A percentile compares a stretch with the other conserved stretches of the same genome.
phyloP scores from a whole-genome alignment of 305 asterid species.

The Fraxinus xanthoxyloides region DNA sequence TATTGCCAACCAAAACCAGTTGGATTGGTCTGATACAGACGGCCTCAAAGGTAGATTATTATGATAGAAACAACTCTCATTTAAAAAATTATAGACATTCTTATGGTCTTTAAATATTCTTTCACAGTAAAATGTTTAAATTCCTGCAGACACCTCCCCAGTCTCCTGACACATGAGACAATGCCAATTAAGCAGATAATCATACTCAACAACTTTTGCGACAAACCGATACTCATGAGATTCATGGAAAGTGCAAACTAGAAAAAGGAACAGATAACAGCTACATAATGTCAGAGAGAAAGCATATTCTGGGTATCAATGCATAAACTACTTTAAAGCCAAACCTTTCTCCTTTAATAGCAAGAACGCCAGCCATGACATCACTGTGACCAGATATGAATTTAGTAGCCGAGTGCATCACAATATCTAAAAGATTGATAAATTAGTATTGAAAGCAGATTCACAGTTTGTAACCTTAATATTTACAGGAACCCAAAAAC shows the following conservation, averaged over 20 bases:
- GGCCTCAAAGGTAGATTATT: neutral
- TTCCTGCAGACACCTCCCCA: neutral
- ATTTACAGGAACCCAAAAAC: neutral
- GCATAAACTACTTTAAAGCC: neutral
- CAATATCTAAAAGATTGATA: constrained; percentile 60
- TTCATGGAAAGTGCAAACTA: neutral
- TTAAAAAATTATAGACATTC: neutral
- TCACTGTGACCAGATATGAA: constrained; percentile 92
- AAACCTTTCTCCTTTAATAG: constrained; percentile 79
- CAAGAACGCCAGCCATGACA: constrained; percentile 81
- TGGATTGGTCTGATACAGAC: neutral
- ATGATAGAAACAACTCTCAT: neutral
- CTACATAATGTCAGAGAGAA: neutral
- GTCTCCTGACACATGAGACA: neutral
- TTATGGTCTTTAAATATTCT: neutral
- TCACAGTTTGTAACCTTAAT: constrained; percentile 2
- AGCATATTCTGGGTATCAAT: neutral
- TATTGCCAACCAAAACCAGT: neutral
- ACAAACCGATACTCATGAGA: neutral
- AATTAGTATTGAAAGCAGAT: constrained; percentile 18
- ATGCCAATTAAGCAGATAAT: neutral
- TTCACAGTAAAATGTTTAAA: neutral
- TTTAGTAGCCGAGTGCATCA: constrained; percentile 89
- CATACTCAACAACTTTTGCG: neutral
- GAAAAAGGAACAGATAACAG: neutral